Evolutionary conservation across 129 eudicot species (phyloP).

Genomic region (Chrysanthemum seticuspe): DNA sequence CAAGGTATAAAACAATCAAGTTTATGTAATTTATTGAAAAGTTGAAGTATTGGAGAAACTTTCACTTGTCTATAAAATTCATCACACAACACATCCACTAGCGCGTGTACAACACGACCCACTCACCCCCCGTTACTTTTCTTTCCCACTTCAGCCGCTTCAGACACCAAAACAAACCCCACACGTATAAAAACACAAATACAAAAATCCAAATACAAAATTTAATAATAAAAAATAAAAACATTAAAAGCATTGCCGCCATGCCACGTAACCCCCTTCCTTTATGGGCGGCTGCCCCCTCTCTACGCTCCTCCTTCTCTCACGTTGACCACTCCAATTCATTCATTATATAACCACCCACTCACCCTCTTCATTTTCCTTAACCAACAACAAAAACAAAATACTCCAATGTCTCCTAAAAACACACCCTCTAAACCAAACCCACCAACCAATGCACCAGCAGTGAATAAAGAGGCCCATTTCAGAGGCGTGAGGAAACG

Average conservation of each 20-base stretch:
- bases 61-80: too few relatives aligned
- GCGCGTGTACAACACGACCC: constrained; percentile 9
- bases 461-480: constrained; percentile 27
- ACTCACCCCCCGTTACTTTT: background rate
- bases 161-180: constrained; percentile 12
- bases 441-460: background rate
- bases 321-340: constrained; percentile 20
- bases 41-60: too few relatives aligned
- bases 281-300: constrained; percentile 49
- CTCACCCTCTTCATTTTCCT: background rate
- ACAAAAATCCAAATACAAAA: background rate
- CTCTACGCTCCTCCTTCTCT: constrained; percentile 29
- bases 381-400: background rate
- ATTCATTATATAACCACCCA: background rate
- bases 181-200: background rate
- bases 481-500: constrained; percentile 43
- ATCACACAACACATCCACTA: background rate
- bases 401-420: constrained; percentile 24
- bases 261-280: constrained; percentile 44
- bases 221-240: background rate
- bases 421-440: background rate
- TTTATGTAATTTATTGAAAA: too few relatives aligned
- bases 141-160: constrained; percentile 19
- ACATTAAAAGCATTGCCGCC: constrained; percentile 33
- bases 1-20: too few relatives aligned